Evolutionary conservation across 768 basidiomycete genomes (phyloP).

Genomic region (Dendrothele bispora): DNA sequence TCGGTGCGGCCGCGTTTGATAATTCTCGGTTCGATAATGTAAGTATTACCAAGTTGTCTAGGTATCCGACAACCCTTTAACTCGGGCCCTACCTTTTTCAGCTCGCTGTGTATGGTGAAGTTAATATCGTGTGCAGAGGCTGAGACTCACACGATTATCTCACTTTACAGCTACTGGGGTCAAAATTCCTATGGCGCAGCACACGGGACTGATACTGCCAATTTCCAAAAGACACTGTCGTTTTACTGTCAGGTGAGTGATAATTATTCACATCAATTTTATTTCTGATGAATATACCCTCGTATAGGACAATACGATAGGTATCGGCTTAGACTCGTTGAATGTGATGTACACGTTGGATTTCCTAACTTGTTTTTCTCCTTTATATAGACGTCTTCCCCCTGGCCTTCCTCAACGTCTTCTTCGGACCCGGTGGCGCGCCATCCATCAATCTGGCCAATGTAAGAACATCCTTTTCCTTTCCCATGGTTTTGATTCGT

Average conservation of each 20-base stretch:
- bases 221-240: constrained; percentile 61
- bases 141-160: background rate
- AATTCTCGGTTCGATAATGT: constrained; percentile 65
- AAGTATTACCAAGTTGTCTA: constrained; percentile 19
- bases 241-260: constrained; percentile 60
- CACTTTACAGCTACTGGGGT: constrained; percentile 60
- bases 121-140: background rate
- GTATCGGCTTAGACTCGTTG: no score
- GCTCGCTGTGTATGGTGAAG: constrained; percentile 52
- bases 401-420: constrained; percentile 65
- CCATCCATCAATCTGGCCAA: constrained; percentile 73
- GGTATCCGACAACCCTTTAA: background rate
- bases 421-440: constrained; percentile 60
- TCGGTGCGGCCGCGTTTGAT: constrained; percentile 43
- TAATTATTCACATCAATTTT: no score
- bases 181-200: constrained; percentile 72
- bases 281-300: background rate
- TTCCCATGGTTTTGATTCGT: no score
- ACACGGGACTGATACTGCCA: constrained; percentile 42
- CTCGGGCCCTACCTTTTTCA: constrained; percentile 20
- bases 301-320: background rate
- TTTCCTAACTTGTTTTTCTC: no score
- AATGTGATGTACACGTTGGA: no score
- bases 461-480: constrained; percentile 33
- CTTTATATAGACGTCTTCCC: constrained; percentile 74